phyloP scores from a whole-genome alignment of 225 moss, liverwort and hornwort genomes.

The Sphagnum contortum region DNA sequence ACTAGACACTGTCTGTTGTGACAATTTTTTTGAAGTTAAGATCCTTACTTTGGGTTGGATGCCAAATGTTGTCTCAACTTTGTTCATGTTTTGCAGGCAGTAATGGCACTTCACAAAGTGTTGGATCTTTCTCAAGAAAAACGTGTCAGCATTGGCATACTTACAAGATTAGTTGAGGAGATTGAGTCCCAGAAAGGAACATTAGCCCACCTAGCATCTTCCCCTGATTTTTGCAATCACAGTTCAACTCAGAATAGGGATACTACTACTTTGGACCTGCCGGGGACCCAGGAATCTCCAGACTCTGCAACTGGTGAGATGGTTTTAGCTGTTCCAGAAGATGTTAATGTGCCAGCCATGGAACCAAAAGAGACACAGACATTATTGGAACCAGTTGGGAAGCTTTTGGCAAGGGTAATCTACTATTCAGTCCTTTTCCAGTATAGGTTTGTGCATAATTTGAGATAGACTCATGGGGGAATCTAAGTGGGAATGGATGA shows the following conservation, averaged over 20 bases:
- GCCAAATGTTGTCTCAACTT: no score
- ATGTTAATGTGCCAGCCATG: conserved; percentile 12
- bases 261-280: neutral
- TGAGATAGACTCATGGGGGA: no score
- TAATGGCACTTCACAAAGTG: conserved; percentile 65
- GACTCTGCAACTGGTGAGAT: conserved; percentile 8
- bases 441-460: no score
- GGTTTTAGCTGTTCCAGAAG: conserved; percentile 9
- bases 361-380: conserved; percentile 43
- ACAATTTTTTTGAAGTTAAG: no score
- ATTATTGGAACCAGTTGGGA: conserved; percentile 69
- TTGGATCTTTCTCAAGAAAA: conserved; percentile 81
- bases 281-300: conserved; percentile 10
- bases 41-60: no score
- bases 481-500: no score
- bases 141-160: conserved; percentile 51
- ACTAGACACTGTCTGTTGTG: no score
- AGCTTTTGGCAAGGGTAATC: conserved; percentile 65
- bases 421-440: neutral
- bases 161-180: conserved; percentile 65
- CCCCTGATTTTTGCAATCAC: neutral
- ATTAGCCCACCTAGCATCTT: neutral
- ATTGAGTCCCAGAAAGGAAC: conserved; percentile 38
- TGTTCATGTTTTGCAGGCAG: conserved; percentile 42
- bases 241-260: no score